Base-by-base conservation (phyloP, 2,329 filamentous ascomycete genomes). In the Aspergillus sp. region DNA sequence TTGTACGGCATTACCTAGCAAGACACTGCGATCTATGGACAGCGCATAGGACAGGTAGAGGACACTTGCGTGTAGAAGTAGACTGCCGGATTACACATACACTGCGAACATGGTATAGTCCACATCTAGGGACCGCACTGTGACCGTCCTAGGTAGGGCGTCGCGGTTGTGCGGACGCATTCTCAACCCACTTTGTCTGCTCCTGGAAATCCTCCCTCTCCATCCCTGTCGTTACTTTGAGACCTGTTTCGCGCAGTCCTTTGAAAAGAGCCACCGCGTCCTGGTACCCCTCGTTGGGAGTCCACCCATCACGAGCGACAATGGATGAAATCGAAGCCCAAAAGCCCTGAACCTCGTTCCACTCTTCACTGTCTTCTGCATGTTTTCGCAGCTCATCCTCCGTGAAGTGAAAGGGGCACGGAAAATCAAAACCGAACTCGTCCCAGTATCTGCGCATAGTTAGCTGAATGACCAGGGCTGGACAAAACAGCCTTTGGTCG, bases 231-330 rank as follows among this genome's bases (percentile, higher is more conserved):
- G 77, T 58, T 45, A 61, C 56, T 62, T 66, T 61, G 57, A 77
- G 65, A 51, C 75, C 72, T 31, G 68, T 58, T 61, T 77, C 70
- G 65, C 74, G 66, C 43, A 79, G 65, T 34, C 75, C 69, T 46
- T 64, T 66, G 59, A 78, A 79, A 54, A 78, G 68, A 23, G 72
- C 64, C 34, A 76, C 64, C 46, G 76, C 74, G 64, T 74, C 66
- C 17, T 75, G 67, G 54, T 77, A 79, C 34, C 70, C 71, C 52
- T 77, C 70, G 59, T 71, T 69, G 19, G 71, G 62, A 17, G 75
- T 77, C 72, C 75, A 79, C 38, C 77, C 75, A 70, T 79, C 76
- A 34, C 76, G 68, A 55, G 68, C 59, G 38, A 79, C 72, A 64
- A 78, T 67, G 9, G 68, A 67, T 41, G 73, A 66, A 60, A 79